These are phyloP conservation scores for Gyromitra esculenta DNA, from an alignment of 2,329 filamentous ascomycete species.

Conservation along the genomic window DNA sequence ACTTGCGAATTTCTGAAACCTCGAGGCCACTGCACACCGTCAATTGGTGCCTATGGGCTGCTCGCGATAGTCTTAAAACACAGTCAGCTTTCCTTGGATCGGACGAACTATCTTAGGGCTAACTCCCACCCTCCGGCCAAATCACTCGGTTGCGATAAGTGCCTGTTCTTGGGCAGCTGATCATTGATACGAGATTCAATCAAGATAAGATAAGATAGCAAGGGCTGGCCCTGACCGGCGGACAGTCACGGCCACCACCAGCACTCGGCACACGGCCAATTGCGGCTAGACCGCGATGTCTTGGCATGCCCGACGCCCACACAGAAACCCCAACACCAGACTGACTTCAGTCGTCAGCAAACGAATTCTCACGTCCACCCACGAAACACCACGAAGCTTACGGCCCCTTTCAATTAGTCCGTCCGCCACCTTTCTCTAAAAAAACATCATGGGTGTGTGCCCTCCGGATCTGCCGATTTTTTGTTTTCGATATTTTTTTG, in stretches of 20 bases:
- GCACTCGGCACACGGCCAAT: conserved; percentile 30
- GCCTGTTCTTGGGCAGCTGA: neutral
- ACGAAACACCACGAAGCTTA: conserved; percentile 46
- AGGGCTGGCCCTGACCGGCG: conserved; percentile 42
- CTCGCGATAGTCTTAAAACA: neutral
- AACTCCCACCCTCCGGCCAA: neutral
- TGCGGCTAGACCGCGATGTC: conserved; percentile 24
- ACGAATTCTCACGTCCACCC: conserved; percentile 50
- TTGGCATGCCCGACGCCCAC: conserved; percentile 46
- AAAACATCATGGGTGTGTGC: conserved; percentile 50
- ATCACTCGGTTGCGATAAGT: too few species aligned
- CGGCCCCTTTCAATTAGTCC: conserved; percentile 37
- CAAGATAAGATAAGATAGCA: conserved; percentile 39
- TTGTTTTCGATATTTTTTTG: neutral
- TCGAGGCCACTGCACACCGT: neutral
- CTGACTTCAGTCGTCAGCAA: conserved; percentile 41
- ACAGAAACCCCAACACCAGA: conserved; percentile 47
- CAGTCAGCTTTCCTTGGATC: conserved; percentile 25
- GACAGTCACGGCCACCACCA: conserved; percentile 46
- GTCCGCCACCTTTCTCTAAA: conserved; percentile 39
- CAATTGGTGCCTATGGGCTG: neutral
- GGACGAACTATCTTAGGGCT: conserved; percentile 9
- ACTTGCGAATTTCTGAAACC: conserved; percentile 10
- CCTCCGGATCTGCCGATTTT: conserved; percentile 7
- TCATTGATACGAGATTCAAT: conserved; percentile 12